Conservation (phyloP, 371 early-diverging fungal species). For the Fennellomyces sp. region DNA sequence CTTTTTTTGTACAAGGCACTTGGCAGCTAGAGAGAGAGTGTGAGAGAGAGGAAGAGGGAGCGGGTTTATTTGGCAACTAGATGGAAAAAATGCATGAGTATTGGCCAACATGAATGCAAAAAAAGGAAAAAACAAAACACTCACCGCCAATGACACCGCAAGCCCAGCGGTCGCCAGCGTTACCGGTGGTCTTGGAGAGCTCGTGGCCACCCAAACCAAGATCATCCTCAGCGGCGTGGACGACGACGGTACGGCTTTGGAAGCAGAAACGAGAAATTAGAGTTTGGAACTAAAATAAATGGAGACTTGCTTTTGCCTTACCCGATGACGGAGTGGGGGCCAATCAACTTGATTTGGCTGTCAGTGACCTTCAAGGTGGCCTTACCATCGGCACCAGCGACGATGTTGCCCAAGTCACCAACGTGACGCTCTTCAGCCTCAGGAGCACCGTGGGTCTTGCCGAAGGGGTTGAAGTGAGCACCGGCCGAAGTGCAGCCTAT, state of each 20-base stretch:
- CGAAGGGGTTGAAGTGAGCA: conserved; percentile 85
- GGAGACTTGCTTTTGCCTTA: conserved; percentile 19
- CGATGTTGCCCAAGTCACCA: conserved; percentile 90
- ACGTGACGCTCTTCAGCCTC: conserved; percentile 75
- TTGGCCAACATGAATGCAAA: background rate
- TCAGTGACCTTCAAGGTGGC: conserved; percentile 68
- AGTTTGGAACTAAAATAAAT: conserved; percentile 11
- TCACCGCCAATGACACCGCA: conserved; percentile 89
- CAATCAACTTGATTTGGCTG: conserved; percentile 73
- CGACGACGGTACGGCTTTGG: conserved; percentile 78
- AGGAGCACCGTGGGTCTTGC: conserved; percentile 84
- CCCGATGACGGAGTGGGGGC: conserved; percentile 81
- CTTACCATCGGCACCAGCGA: conserved; percentile 59
- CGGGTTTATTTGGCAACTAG: conserved; percentile 7
- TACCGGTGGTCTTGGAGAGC: conserved; percentile 79
- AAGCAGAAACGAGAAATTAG: conserved; percentile 40
- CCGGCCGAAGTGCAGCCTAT: conserved; percentile 81
- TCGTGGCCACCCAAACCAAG: conserved; percentile 81
- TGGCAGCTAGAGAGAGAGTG: too few species aligned
- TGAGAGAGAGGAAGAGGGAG: too few species aligned
- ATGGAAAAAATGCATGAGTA: background rate
- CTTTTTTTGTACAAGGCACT: too few species aligned
- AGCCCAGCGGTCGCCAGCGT: conserved; percentile 83
- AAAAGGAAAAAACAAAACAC: conserved; percentile 16
- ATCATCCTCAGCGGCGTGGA: conserved; percentile 86